Base-by-base conservation (phyloP, 108 stramenopile genomes). In the Fistulifera pelliculosa region DNA sequence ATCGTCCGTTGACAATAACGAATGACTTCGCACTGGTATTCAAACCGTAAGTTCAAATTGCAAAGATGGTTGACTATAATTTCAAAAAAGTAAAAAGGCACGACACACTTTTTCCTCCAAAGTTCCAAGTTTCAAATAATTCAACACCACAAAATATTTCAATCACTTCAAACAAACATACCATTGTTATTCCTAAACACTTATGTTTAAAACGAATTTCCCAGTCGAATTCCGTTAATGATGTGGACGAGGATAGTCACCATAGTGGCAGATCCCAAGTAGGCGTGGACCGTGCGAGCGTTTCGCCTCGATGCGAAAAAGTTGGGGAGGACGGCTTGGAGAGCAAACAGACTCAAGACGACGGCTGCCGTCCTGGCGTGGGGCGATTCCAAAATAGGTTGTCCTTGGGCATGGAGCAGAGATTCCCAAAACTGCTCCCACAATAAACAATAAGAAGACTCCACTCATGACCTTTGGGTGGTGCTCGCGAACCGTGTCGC, bases 391-490 rank as follows among this genome's bases (percentile, higher is more conserved):
- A 76, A 58, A 31, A 76, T 69, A 41, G 44, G 18, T 23, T 61
- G 28, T 13, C 70, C 70, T 45, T 76, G 75, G 8, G 62, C 41
- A 23, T 68, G 58, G 50, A 7, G 72, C 49, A 0, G 72, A 67
- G 14, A 76, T 63, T 19, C 75, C 75, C 22, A 70, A 70, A 38
- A 72, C 67, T 24, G 70, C 75, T 27, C 75, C 75, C 14, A 76
- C 58, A 7, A 72, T 49, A 40, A 76, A 76, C 63, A 76, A 71
- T 13, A 70, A 66, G 41, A 75, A 62, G 17, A 70, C 74, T 38
- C 51, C 54, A 25, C 53, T 54, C 25, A 66, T 68, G 50, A 71
- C 43, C 49, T 71, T 76, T 11, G 76, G 76, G 45, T 77, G 76
- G 13, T 56, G 42, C 43, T 71, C 71, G 22, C 76, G 71, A 35